Evolutionary conservation across 768 basidiomycete species (phyloP).

Genomic region (Kwoniella heveanensis): DNA sequence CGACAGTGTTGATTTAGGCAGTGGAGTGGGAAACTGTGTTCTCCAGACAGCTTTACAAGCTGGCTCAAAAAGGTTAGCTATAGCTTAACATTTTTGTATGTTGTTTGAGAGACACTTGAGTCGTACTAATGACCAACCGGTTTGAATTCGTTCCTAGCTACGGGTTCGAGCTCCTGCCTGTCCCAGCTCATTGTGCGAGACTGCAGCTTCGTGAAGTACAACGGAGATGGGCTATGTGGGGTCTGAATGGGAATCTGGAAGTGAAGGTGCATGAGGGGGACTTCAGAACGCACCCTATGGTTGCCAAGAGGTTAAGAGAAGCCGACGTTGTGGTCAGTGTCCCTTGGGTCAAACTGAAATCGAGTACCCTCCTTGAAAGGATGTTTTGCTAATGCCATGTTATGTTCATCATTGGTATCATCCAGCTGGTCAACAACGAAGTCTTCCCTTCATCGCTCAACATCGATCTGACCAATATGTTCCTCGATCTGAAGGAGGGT

Average conservation of each 20-base stretch:
- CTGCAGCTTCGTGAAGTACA: constrained; percentile 73
- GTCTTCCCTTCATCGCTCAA: constrained; percentile 65
- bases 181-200: constrained; percentile 77
- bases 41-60: constrained; percentile 77
- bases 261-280: constrained; percentile 82
- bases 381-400: too few relatives aligned
- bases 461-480: constrained; percentile 79
- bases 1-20: constrained; percentile 72
- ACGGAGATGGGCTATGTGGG: constrained; percentile 88
- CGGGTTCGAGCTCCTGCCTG: constrained; percentile 76
- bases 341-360: background rate
- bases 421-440: constrained; percentile 55
- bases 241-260: constrained; percentile 67
- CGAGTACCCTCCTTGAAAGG: too few relatives aligned
- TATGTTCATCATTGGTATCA: too few relatives aligned
- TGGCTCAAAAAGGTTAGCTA: constrained; percentile 36
- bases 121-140: too few relatives aligned
- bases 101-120: too few relatives aligned
- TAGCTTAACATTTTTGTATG: too few relatives aligned
- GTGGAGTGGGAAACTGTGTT: constrained; percentile 82
- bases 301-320: constrained; percentile 69
- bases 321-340: constrained; percentile 83
- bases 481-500: constrained; percentile 91
- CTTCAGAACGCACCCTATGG: constrained; percentile 71
- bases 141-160: constrained; percentile 58